Conservation (phyloP, 768 basidiomycete genomes). For the Coprinopsis cinerea region DNA sequence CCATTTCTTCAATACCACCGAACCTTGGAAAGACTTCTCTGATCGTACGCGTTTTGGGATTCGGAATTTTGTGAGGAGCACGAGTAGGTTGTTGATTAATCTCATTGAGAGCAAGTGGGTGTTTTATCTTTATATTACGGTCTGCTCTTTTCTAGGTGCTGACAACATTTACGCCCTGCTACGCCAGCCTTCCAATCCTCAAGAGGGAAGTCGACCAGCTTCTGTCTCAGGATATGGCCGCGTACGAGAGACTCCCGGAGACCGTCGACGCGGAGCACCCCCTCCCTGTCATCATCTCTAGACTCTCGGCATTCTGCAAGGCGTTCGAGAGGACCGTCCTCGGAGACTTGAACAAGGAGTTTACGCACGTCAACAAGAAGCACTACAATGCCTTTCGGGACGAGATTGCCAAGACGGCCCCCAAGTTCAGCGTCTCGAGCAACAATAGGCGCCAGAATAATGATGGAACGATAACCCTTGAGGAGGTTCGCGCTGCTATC, state of each 20-base stretch:
- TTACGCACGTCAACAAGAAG: conserved; percentile 7
- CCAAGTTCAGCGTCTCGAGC: background rate
- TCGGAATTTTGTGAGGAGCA: conserved; percentile 41
- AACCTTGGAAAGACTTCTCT: conserved; percentile 48
- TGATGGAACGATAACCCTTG: conserved; percentile 1
- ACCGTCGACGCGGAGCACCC: conserved; percentile 31
- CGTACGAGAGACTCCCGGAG: conserved; percentile 42
- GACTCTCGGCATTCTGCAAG: conserved; percentile 40
- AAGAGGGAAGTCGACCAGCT: conserved; percentile 31
- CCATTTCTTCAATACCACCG: conserved; percentile 39
- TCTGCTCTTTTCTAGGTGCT: background rate
- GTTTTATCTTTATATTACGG: background rate
- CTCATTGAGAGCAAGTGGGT: conserved; percentile 52
- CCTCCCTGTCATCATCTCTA: conserved; percentile 37
- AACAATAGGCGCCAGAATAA: background rate
- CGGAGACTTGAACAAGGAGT: conserved; percentile 9
- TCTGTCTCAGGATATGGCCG: conserved; percentile 26
- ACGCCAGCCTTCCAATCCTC: conserved; percentile 42
- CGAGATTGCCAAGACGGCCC: conserved; percentile 6
- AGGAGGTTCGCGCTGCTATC: conserved; percentile 2
- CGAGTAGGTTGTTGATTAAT: conserved; percentile 45
- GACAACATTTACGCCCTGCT: background rate
- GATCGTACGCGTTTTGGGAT: conserved; percentile 51
- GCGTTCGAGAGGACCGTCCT: conserved; percentile 14
- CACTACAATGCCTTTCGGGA: conserved; percentile 4